Evolutionary conservation across 129 eudicot species (phyloP).

Genomic region (Arctium lappa): DNA sequence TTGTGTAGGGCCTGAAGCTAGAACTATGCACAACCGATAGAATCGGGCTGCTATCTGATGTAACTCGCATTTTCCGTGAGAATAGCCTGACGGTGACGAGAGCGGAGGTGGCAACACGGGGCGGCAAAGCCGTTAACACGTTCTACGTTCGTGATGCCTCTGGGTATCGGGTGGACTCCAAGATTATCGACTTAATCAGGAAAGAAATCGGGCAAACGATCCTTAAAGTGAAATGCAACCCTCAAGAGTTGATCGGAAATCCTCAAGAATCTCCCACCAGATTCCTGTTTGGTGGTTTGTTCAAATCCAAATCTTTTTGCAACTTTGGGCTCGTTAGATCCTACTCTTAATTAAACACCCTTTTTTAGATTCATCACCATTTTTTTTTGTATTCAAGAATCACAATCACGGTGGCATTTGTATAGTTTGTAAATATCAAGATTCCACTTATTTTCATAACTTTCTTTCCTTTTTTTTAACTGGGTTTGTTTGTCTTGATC

Average conservation of each 20-base stretch:
- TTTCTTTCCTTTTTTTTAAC: not conserved
- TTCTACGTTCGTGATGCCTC: constrained; percentile 87
- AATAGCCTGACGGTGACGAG: constrained; percentile 79
- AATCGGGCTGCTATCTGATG: constrained; percentile 78
- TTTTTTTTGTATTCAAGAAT: not conserved
- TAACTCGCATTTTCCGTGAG: constrained; percentile 92
- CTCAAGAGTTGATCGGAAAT: constrained; percentile 41
- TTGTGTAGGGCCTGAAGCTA: constrained; percentile 73
- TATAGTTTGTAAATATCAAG: constrained; percentile 19
- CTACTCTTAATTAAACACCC: constrained; percentile 38
- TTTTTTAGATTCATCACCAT: not conserved
- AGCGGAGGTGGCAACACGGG: constrained; percentile 86
- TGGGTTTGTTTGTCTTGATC: constrained; percentile 1
- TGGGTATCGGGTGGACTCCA: constrained; percentile 79
- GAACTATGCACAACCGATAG: constrained; percentile 90
- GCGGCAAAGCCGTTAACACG: constrained; percentile 79
- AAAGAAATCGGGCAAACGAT: constrained; percentile 87
- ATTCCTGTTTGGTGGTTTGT: constrained; percentile 89
- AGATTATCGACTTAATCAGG: constrained; percentile 80
- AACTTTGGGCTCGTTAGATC: constrained; percentile 89
- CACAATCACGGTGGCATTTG: not conserved
- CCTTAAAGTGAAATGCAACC: constrained; percentile 66
- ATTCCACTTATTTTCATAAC: not conserved
- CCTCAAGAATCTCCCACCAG: constrained; percentile 91
- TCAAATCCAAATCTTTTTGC: constrained; percentile 83